Percentiles rank a stretch among this genome's conserved stretches.
phyloP scores from a whole-genome alignment of 2,329 filamentous ascomycete genomes.

The Fusarium ramigenum region DNA sequence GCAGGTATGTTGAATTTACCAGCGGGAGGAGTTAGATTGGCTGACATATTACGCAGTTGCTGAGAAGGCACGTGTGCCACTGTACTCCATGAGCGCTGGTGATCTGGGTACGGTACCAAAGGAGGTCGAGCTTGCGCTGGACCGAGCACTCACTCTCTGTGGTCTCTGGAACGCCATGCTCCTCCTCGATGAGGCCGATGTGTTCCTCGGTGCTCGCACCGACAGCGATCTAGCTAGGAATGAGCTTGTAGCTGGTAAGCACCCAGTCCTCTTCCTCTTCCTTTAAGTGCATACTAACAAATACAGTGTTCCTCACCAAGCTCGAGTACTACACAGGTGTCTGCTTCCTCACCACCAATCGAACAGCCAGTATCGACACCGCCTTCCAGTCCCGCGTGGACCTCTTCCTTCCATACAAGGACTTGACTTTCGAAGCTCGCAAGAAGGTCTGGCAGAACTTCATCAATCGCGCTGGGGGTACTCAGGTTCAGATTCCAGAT shows the following conservation, averaged over 20 bases:
- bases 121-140: constrained; percentile 47
- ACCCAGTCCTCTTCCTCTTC: accelerated
- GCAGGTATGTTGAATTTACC: constrained; percentile 2
- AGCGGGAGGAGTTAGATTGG: too few relatives aligned
- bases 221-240: constrained; percentile 50
- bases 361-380: constrained; percentile 48
- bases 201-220: constrained; percentile 52
- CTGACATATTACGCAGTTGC: constrained; percentile 41
- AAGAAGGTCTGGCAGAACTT: constrained; percentile 51
- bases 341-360: constrained; percentile 52
- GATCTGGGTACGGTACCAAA: constrained; percentile 50
- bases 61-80: constrained; percentile 49
- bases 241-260: constrained; percentile 48
- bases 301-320: constrained; percentile 41
- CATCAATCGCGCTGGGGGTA: constrained; percentile 41
- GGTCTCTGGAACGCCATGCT: constrained; percentile 60
- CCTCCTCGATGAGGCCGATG: constrained; percentile 37
- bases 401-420: constrained; percentile 43
- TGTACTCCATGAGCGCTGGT: constrained; percentile 53
- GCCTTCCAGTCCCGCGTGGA: constrained; percentile 52
- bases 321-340: constrained; percentile 52
- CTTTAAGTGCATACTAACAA: accelerated
- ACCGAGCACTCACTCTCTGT: constrained; percentile 49
- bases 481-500: constrained; percentile 42
- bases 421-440: constrained; percentile 43